phyloP scores from a whole-genome alignment of 176 grass and related monocot genomes.

The Oryza rufipogon region DNA sequence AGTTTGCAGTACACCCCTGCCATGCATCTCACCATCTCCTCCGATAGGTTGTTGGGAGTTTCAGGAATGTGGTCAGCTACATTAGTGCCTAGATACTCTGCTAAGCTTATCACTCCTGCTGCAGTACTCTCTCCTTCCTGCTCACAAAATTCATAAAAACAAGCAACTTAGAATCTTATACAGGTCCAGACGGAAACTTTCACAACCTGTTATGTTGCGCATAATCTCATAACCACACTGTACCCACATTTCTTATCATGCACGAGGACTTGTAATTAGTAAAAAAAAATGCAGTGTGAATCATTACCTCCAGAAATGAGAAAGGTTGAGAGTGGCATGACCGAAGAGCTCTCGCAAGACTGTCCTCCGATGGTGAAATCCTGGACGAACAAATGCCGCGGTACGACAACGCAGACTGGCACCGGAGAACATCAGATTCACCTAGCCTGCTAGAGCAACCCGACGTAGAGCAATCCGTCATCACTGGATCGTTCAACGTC shows the following conservation, averaged over 20 bases:
- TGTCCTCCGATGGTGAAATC: constrained; percentile 79
- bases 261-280: not conserved
- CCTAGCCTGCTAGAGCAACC: constrained; percentile 36
- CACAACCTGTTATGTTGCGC: too few relatives aligned
- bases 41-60: constrained; percentile 87
- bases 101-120: constrained; percentile 83
- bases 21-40: constrained; percentile 97
- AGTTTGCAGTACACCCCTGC: constrained; percentile 83
- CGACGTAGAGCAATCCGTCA: constrained; percentile 43
- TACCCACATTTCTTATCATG: constrained; percentile 2
- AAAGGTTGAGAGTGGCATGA: constrained; percentile 87
- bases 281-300: not conserved
- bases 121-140: constrained; percentile 62
- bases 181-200: not conserved
- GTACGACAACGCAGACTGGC: constrained; percentile 65
- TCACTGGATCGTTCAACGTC: constrained; percentile 45
- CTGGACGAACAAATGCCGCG: constrained; percentile 67
- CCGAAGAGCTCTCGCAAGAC: constrained; percentile 75
- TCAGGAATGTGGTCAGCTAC: constrained; percentile 85
- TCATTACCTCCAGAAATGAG: constrained; percentile 75
- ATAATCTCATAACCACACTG: not conserved
- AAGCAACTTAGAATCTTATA: not conserved
- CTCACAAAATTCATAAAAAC: constrained; percentile 14
- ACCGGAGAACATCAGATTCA: constrained; percentile 48
- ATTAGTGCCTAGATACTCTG: constrained; percentile 89